Percentiles rank a stretch among this genome's conserved stretches.
These are phyloP conservation scores for Ophiosphaerella korrae DNA, from an alignment of 2,329 filamentous ascomycete species.

Conservation along the genomic window DNA sequence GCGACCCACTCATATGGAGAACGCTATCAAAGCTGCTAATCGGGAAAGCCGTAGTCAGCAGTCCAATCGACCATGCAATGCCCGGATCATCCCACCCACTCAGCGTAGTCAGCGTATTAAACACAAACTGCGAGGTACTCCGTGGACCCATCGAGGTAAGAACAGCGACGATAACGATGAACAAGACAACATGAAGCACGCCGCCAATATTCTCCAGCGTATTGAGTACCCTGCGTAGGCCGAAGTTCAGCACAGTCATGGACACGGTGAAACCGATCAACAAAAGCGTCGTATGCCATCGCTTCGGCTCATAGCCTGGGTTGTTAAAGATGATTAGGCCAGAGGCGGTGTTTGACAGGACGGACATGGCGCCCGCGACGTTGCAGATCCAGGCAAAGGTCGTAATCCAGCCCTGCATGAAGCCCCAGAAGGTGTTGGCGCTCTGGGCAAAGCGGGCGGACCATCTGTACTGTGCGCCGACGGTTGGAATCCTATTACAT, in stretches of 20 bases:
- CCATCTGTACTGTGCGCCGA: constrained; percentile 33
- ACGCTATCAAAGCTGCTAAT: constrained; percentile 51
- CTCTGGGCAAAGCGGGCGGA: constrained; percentile 19
- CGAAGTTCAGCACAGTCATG: constrained; percentile 48
- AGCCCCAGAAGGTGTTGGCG: constrained; percentile 23
- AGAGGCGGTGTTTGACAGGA: constrained; percentile 16
- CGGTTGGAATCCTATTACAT: constrained; percentile 7
- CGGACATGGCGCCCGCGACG: constrained; percentile 17
- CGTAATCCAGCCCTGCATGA: constrained; percentile 44
- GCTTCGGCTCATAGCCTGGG: constrained; percentile 36
- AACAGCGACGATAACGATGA: constrained; percentile 53
- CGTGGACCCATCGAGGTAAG: constrained; percentile 42
- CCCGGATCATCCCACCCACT: constrained; percentile 48
- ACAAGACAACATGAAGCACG: constrained; percentile 53
- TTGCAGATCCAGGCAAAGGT: constrained; percentile 43
- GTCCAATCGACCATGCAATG: constrained; percentile 47
- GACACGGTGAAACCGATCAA: constrained; percentile 46
- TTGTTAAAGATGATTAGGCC: constrained; percentile 42
- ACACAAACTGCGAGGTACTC: constrained; percentile 47
- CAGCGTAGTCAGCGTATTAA: constrained; percentile 50
- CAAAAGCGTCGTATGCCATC: constrained; percentile 56
- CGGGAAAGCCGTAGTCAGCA: constrained; percentile 37
- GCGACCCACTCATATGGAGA: constrained; percentile 42
- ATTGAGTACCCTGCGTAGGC: constrained; percentile 49
- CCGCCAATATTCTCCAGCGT: constrained; percentile 52